Percentiles rank a stretch among this genome's conserved stretches.
Evolutionary conservation across 1,284 basidiomycete species (phyloP).

Genomic region (Irpex sp.): DNA sequence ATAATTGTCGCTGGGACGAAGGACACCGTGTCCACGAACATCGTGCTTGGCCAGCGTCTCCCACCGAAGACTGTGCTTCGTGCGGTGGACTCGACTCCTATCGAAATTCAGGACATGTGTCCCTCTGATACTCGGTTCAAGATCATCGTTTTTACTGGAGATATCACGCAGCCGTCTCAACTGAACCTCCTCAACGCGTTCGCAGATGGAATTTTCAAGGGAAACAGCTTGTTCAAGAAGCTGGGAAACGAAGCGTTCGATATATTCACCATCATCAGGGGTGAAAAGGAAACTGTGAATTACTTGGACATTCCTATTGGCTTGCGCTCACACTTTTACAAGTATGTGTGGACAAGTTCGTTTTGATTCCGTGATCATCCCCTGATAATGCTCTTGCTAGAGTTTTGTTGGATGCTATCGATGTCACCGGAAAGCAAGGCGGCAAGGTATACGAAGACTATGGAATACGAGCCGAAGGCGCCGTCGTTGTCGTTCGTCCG

Average conservation of each 20-base stretch:
- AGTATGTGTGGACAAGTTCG: conserved; percentile 14
- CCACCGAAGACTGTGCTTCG: conserved; percentile 8
- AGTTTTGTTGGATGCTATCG: background rate
- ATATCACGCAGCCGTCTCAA: background rate
- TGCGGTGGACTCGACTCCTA: conserved; percentile 1
- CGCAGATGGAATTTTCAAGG: conserved; percentile 4
- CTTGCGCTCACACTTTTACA: conserved; percentile 31
- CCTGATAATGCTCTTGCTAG: background rate
- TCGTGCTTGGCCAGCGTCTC: conserved; percentile 4
- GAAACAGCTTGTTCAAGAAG: background rate
- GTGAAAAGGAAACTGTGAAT: conserved; percentile 22
- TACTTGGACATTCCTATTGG: conserved; percentile 28
- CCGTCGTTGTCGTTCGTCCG: conserved; percentile 1
- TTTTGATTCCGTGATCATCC: background rate
- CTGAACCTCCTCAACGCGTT: background rate
- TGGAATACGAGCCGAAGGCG: background rate
- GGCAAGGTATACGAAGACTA: conserved; percentile 1
- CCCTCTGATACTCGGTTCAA: conserved; percentile 16
- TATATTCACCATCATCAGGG: background rate
- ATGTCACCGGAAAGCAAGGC: background rate
- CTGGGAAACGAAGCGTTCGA: background rate
- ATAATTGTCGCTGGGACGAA: background rate
- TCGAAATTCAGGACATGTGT: conserved; percentile 20
- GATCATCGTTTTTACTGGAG: conserved; percentile 13
- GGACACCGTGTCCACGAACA: background rate